Base-by-base conservation (phyloP, 352 stramenopile species). In the Phytophthora boehmeriae region DNA sequence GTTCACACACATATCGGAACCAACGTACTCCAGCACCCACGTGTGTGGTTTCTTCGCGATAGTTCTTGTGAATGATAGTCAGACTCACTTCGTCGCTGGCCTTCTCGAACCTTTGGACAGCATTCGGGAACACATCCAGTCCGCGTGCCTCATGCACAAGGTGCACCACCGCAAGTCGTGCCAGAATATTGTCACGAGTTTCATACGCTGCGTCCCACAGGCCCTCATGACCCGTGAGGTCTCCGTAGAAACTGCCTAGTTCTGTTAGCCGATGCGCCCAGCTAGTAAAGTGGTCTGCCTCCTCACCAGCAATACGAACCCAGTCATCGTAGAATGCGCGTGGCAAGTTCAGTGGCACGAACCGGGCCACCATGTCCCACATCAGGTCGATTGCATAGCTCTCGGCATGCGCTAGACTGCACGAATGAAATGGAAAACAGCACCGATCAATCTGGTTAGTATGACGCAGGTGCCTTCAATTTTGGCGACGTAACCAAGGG, bases 351-450 rank as follows among this genome's bases (percentile, higher is more conserved):
- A 79, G 70, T 25, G 59, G 23, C 34, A 81, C 68, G 52, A 87
- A 88, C 34, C 80, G 77, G 8, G 58, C 66, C 16, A 90, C 62
- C 57, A 87, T 82, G 59, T 88, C 80, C 78, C 78, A 90, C 64
- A 83, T 81, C 5, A 90, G 57, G 61, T 90, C 78, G 39, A 90
- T 84, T 6, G 80, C 80, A 38, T 80, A 83, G 60, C 74, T 84
- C 57, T 88, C 78, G 9, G 78, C 76, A 34, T 88, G 80, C 1
- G 63, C 76, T 30, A 87, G 59, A 36, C 72, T 78, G 22, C 14
- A 42, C n/a, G 8, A 9, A 19, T 57, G 54, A 9, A 50, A 38
- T 27, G 22, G 3, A 49, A 14, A 60, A 8, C n/a, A 44, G 34
- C 5, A 35, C 16, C 36, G 10, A 52, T 44, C 9, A 50, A 23